Base-by-base conservation (phyloP, 2,329 filamentous ascomycete species). In the Talaromyces sp. region DNA sequence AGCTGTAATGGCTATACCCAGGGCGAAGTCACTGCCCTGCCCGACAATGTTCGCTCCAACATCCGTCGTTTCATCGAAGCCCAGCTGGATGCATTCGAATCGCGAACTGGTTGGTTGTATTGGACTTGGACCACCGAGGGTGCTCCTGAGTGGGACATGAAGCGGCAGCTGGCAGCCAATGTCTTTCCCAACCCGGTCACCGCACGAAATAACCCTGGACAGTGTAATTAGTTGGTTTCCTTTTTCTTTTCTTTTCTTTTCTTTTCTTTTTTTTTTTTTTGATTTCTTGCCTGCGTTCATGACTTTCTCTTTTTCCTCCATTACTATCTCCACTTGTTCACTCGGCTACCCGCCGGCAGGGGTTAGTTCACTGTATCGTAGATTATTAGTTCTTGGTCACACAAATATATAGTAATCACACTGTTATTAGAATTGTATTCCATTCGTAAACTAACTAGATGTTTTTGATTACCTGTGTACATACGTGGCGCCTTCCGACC, bases 101-200 rank as follows among this genome's bases (percentile, higher is more conserved):
- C 68, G 64, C 72, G 72, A 31, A 69, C 63, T 17, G 78, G 79
- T 49, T 81, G 78, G 78, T 62, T 80, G 21, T 81, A 79, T 69
- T 81, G 79, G 79, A 80, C 78, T 55, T 80, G 79, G 78, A 80
- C 77, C 68, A 80, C 78, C 13, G 78, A 81, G 64, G 75, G 75
- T 32, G 73, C 78, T 17, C 78, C 79, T 5, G 79, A 79, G 58
- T 81, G 79, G 79, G 76, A 81, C 64, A 74, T 81, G 71, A 69
- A 77, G 64, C 67, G 75, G 64, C 69, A 80, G 49, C 63, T 80
- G 27, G 74, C 71, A 13, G 70, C 67, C 17, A 77, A 75, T 0
- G 65, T 84, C 52, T 84, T 84, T 69, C 81, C 81, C 19, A 75
- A 79, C 63, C 74, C 75, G 31, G 63, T 75, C 52, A 68, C 66